phyloP scores from a whole-genome alignment of 1,139 yeast species.

The Pichia cactophila region DNA sequence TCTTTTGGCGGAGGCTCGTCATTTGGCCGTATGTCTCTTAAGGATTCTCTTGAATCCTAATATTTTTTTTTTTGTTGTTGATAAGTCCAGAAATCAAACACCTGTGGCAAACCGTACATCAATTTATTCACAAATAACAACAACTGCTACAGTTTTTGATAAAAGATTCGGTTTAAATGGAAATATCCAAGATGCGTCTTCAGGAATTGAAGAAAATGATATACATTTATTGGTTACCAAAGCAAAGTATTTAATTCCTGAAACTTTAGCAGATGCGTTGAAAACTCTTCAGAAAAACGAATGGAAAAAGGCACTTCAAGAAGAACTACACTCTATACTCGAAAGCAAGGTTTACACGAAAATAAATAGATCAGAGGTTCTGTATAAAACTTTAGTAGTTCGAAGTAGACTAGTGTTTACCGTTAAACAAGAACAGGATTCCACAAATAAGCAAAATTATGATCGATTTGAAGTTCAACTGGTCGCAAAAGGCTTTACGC shows the following conservation, averaged over 20 bases:
- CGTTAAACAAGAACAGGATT: background rate
- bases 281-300: background rate
- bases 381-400: background rate
- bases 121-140: no score
- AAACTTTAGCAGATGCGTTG: background rate
- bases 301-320: background rate
- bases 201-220: background rate
- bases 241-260: background rate
- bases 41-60: no score
- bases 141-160: no score
- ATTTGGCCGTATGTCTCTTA: no score
- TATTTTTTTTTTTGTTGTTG: no score
- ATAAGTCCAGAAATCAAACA: no score
- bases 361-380: background rate
- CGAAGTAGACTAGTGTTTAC: background rate
- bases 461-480: background rate
- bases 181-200: background rate
- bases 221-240: background rate
- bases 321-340: background rate
- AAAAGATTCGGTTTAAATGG: background rate
- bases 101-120: no score
- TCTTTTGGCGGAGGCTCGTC: no score
- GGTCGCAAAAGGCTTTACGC: background rate
- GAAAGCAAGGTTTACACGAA: background rate
- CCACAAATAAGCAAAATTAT: background rate